Conservation (phyloP, 371 early-diverging fungal species). For the Rhizomucor miehei region DNA sequence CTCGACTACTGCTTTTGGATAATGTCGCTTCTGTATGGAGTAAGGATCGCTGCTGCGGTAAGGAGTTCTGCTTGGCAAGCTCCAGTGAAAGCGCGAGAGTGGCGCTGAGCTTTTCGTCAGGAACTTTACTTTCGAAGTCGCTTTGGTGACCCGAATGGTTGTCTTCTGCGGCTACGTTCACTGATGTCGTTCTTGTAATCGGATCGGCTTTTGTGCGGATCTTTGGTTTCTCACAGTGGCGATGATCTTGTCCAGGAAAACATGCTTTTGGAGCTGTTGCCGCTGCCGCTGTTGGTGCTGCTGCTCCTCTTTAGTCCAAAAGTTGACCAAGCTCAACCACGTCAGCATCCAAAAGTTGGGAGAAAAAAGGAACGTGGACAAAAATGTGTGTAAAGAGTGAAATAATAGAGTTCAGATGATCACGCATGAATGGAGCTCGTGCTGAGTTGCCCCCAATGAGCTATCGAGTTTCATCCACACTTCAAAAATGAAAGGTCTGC, state of each 20-base stretch:
- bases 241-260: background rate
- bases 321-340: background rate
- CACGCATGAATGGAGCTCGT: no score
- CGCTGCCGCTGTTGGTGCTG: no score
- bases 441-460: no score
- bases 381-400: background rate
- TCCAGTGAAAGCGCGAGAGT: background rate
- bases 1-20: no score
- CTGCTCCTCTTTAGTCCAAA: background rate
- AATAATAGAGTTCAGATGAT: no score
- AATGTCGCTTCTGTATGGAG: no score
- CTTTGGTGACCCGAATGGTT: background rate
- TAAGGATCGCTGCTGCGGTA: no score
- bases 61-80: background rate
- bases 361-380: background rate
- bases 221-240: background rate
- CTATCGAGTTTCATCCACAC: no score
- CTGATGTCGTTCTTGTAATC: background rate
- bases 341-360: background rate
- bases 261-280: background rate
- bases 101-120: background rate
- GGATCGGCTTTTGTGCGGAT: background rate
- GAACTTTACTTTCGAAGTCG: background rate
- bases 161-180: background rate
- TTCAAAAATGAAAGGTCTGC: no score